A percentile compares a stretch with the other conserved stretches of the same genome.
Evolutionary conservation across 345 rosid genomes (phyloP).

Genomic region (Iberis pinnata): DNA sequence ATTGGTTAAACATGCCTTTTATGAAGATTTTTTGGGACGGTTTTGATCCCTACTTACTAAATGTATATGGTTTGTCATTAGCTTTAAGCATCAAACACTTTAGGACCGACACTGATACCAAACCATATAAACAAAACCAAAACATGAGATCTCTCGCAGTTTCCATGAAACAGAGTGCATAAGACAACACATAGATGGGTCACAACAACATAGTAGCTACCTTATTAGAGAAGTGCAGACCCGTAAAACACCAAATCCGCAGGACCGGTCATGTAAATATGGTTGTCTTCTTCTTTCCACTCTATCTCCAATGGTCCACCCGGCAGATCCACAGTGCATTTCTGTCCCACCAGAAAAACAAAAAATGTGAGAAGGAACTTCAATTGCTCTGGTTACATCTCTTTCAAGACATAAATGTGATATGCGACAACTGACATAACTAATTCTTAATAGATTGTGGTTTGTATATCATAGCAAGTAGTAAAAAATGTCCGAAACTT

Average conservation of each 20-base stretch:
- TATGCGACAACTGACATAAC: no score
- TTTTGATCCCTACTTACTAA: no score
- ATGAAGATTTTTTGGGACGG: no score
- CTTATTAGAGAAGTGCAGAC: conserved; percentile 42
- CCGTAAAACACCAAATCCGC: conserved; percentile 88
- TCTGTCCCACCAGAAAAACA: conserved; percentile 35
- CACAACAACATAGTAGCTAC: conserved; percentile 12
- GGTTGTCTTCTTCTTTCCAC: conserved; percentile 86
- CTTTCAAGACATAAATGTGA: no score
- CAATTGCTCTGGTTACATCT: no score
- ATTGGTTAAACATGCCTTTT: no score
- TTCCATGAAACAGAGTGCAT: background rate
- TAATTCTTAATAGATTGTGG: background rate
- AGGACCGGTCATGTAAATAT: conserved; percentile 88
- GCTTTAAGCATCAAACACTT: no score
- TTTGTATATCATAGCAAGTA: background rate
- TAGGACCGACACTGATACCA: no score
- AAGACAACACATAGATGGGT: background rate
- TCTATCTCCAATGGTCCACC: conserved; percentile 93
- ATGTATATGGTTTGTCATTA: no score
- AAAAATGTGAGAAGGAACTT: no score
- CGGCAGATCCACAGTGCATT: conserved; percentile 77
- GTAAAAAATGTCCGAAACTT: conserved; percentile 30
- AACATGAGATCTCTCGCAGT: background rate
- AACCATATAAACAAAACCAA: conserved; percentile 2